Conservation (phyloP, 2,329 filamentous ascomycete species). For the Penicillium italicum region DNA sequence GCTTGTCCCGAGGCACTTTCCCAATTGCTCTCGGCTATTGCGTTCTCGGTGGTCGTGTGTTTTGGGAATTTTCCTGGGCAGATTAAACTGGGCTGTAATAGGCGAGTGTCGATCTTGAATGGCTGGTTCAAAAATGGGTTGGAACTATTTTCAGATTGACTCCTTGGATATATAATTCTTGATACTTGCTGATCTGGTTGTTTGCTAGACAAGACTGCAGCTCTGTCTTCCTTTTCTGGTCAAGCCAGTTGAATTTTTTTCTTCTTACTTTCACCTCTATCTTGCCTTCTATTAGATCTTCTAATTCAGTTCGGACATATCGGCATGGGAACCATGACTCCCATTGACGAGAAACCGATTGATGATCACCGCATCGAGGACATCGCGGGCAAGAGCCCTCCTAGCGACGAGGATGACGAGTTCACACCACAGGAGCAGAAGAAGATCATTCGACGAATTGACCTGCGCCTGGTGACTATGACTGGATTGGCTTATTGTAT, state of each 20-base stretch:
- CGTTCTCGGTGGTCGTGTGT: neutral
- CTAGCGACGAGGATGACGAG: slow-evolving; percentile 14
- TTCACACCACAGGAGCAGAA: slow-evolving; percentile 54
- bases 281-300: neutral
- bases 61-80: neutral
- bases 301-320: neutral
- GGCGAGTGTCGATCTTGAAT: slow-evolving; percentile 1
- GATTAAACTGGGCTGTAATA: neutral
- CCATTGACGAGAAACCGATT: slow-evolving; percentile 16
- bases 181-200: neutral
- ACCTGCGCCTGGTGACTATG: slow-evolving; percentile 60
- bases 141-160: too few relatives aligned
- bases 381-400: slow-evolving; percentile 3
- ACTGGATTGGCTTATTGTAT: slow-evolving; percentile 69
- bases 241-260: neutral
- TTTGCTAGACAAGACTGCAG: neutral
- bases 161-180: neutral
- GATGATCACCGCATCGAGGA: slow-evolving; percentile 19
- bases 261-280: neutral
- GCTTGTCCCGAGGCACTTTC: slow-evolving; percentile 11
- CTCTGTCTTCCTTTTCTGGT: neutral
- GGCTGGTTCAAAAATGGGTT: neutral
- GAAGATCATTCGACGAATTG: slow-evolving; percentile 66
- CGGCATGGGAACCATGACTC: neutral
- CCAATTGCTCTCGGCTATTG: slow-evolving; percentile 7